Evolutionary conservation across 2,329 filamentous ascomycete species (phyloP).

Genomic region (Microsporum ferrugineum): DNA sequence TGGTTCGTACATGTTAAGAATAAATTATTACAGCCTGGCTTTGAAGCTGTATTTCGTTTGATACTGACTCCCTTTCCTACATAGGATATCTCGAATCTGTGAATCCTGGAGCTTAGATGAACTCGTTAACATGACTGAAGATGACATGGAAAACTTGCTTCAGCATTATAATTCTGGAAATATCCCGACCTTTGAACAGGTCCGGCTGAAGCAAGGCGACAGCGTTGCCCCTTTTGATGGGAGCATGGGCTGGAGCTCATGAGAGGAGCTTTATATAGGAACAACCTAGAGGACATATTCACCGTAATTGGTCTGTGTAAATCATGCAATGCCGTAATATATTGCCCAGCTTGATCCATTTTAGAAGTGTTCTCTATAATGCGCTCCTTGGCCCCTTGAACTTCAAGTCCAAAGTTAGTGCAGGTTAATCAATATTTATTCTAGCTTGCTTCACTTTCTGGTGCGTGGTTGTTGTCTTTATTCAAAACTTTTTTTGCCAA

Average conservation of each 20-base stretch:
- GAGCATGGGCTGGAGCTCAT: slow-evolving; percentile 20
- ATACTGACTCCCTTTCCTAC: background rate
- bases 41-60: background rate
- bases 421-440: no score
- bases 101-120: slow-evolving; percentile 69
- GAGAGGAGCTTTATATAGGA: background rate
- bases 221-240: slow-evolving; percentile 17
- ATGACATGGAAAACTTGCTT: slow-evolving; percentile 66
- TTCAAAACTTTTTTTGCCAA: no score
- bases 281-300: background rate
- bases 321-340: background rate
- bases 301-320: background rate
- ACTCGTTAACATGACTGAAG: slow-evolving; percentile 61
- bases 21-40: background rate
- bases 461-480: no score
- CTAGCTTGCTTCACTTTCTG: no score
- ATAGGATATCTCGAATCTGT: slow-evolving; percentile 74
- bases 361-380: no score
- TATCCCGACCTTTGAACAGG: slow-evolving; percentile 16
- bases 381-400: no score
- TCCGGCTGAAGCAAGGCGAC: slow-evolving; percentile 13
- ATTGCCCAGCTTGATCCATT: background rate
- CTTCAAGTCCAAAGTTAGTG: no score
- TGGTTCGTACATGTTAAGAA: slow-evolving; percentile 47
- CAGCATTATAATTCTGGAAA: slow-evolving; percentile 45